Percentiles rank a stretch among this genome's conserved stretches.
Evolutionary conservation across 2,329 filamentous ascomycete species (phyloP).

Genomic region (Thermothelomyces thermophilus): DNA sequence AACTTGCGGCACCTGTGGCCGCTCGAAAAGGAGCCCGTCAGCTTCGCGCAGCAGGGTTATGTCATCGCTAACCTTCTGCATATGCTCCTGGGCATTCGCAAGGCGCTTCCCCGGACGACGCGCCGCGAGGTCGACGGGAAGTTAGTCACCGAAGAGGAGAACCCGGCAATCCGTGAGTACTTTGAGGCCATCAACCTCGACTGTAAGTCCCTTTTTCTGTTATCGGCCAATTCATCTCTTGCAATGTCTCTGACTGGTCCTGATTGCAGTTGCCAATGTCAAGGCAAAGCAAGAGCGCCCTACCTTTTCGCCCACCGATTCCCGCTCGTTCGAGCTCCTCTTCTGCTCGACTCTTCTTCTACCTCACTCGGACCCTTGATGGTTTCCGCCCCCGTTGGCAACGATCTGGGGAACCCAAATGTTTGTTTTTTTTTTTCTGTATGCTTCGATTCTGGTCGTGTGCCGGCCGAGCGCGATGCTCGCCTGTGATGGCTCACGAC

Average conservation of each 20-base stretch:
- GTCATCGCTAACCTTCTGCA: conserved; percentile 52
- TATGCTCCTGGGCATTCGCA: conserved; percentile 56
- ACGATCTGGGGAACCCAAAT: neutral
- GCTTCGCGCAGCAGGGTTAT: conserved; percentile 53
- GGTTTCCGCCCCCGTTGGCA: neutral
- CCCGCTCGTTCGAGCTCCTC: conserved; percentile 40
- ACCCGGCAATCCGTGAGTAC: conserved; percentile 42
- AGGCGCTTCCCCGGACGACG: conserved; percentile 49
- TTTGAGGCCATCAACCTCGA: conserved; percentile 52
- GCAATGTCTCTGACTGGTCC: conserved; percentile 1
- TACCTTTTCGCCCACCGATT: conserved; percentile 44
- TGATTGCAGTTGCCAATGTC: conserved; percentile 33
- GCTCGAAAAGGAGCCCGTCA: conserved; percentile 49
- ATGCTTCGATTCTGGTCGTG: neutral
- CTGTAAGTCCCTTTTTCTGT: conserved; percentile 38
- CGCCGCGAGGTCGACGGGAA: conserved; percentile 41
- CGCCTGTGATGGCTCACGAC: neutral
- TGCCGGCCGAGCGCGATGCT: too few relatives aligned
- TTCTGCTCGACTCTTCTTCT: conserved; percentile 40
- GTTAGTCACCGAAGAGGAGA: conserved; percentile 41
- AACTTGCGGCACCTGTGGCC: conserved; percentile 55
- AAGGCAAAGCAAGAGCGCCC: conserved; percentile 44
- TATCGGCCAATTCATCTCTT: neutral
- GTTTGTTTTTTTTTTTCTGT: too few relatives aligned
- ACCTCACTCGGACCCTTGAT: conserved; percentile 21